Evolutionary conservation across 352 stramenopile species (phyloP), one percentile per base, ranked within the genome.

Genomic region (Phytopythium sindhum): DNA sequence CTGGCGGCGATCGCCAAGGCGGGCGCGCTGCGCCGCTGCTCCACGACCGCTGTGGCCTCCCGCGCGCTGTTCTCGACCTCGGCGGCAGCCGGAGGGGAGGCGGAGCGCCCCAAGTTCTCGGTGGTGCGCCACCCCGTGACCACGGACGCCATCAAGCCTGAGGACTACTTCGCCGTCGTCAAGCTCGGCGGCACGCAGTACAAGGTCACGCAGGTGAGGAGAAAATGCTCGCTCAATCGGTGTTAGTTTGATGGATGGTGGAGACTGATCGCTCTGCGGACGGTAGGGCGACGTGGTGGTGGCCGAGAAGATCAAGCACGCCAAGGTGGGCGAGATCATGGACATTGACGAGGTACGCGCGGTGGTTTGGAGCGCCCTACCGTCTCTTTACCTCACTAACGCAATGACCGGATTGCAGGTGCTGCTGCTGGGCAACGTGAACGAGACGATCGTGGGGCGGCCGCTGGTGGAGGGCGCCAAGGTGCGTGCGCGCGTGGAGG

Each of bases 171-270:
- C 65, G 86, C 86, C 15, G 81, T 95, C 29, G 70, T 95, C 60
- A 95, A 95, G 73, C 75, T 95, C 41, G 83, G 70, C 33, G 84
- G 82, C 24, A 95, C 84, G 55, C 86, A 95, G 72, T 95, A 93
- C 75, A 95, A 95, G 73, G 84, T 95, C 61, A 87, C 84, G 31
- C 74, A 93, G 76, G 80, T 88, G 7, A 23, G 33, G 24, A 17
- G 10, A 3, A 9, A 2, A 1, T 1, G 3, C 1, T n/a, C 10
- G 23, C 10, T 10, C 24, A 35, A 33, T 11, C 11, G 48, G 37
- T n/a, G 24, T 28, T 57, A 56, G 24, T 48, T 15, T 48, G 15
- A n/a, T 11, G 5, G 39, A n/a, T 19, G 1, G 6, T 15, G 4
- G 39, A 5, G 39, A 45, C 41, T 47, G 21, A 44, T 10, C 2